Percentiles rank a stretch among this genome's conserved stretches.
Evolutionary conservation across 2,329 filamentous ascomycete genomes (phyloP).

Genomic region (Elsinoe fawcettii): DNA sequence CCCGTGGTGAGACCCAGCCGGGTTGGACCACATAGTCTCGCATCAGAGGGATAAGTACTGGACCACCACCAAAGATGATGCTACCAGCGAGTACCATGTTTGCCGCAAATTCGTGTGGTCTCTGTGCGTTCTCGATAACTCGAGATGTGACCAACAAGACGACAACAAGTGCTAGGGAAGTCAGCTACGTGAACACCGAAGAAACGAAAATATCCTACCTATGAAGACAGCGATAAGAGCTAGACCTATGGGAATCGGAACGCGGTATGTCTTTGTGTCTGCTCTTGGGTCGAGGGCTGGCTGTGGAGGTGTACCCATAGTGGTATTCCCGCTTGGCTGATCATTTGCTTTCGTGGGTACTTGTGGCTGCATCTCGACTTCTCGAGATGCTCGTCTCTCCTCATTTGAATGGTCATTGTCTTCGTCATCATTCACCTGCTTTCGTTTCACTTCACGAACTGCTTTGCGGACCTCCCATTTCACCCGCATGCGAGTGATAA

Average conservation of each 20-base stretch:
- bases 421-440: neutral
- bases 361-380: neutral
- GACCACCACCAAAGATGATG: conserved; percentile 42
- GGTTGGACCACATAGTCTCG: conserved; percentile 51
- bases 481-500: neutral
- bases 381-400: neutral
- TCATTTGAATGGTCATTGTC: neutral
- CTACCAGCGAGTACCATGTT: conserved; percentile 70
- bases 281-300: neutral
- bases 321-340: neutral
- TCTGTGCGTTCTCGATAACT: conserved; percentile 34
- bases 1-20: conserved; percentile 61
- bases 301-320: neutral
- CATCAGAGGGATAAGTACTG: conserved; percentile 39
- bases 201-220: neutral
- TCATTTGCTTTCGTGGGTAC: neutral
- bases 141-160: conserved; percentile 45
- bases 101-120: conserved; percentile 56
- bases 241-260: neutral
- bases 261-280: conserved; percentile 1
- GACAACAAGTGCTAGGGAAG: conserved; percentile 33
- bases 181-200: neutral
- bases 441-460: neutral
- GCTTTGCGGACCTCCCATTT: neutral
- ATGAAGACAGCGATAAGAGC: neutral